Evolutionary conservation across 306 rosid species (phyloP), one percentile per base, ranked within the genome.

Genomic region (Inga leiocalycina): DNA sequence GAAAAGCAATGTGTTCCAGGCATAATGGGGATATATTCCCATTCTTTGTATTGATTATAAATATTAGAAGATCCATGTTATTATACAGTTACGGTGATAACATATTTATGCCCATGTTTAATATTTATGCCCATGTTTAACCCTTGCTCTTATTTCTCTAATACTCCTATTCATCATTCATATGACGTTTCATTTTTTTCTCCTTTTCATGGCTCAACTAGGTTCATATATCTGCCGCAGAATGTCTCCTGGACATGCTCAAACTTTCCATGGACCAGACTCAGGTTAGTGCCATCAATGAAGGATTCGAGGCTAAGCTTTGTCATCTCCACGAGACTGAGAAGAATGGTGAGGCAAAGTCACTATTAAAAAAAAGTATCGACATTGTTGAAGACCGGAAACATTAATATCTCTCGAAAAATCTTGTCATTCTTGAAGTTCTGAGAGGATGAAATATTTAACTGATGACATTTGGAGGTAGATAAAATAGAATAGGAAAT

Each of bases 161-260:
- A 10, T 22, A 1, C 71, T 77, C 54, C 74, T 52, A 44, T 72
- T 73, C 73, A 22, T 57, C 57, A 13, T 59, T 46, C 17, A 13
- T 64, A 1, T 54, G 35, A 75, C 67, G n/a, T 75, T 76, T 69
- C 79, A 68, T 62, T 66, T 35, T 54, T n/a, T 35, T 61, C 17
- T 35, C 45, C 72, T 20, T 82, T 80, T 68, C 32, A 17, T 78
- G 68, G 54, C 32, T 49, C 82, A 82, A 85, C 20, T 75, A 95
- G 99, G 99, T 93, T 81, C 99, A 93, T 85, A 87, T 95, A 54
- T 86, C 85, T 84, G 98, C 94, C 79, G 89, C 98, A 22, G 97
- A 92, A 75, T 91, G 98, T 87, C 92, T 95, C 75, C 67, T 93
- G 80, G 96, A 88, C 86, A 82, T 93, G 85, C 24, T 86, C 65